phyloP scores from a whole-genome alignment of 2,329 filamentous ascomycete species.

The Thelonectria olida region DNA sequence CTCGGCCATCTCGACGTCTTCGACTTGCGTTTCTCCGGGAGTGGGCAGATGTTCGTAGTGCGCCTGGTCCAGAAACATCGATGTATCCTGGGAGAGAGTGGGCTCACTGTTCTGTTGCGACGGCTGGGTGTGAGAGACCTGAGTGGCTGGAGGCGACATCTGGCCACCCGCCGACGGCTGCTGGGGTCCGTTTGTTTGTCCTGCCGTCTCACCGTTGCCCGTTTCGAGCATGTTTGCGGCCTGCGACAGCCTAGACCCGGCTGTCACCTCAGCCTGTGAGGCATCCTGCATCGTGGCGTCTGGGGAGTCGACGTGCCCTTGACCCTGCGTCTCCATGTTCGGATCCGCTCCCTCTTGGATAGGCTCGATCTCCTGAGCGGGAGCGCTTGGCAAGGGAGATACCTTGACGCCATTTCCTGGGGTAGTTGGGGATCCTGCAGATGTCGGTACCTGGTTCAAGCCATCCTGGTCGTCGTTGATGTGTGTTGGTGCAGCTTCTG shows the following conservation, averaged over 20 bases:
- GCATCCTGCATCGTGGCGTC: conserved; percentile 30
- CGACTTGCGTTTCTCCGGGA: conserved; percentile 34
- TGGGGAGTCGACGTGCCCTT: conserved; percentile 14
- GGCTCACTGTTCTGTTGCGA: conserved; percentile 19
- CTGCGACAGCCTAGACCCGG: conserved; percentile 7
- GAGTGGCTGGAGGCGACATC: conserved; percentile 36
- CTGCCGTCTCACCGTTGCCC: neutral
- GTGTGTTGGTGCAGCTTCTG: conserved; percentile 2
- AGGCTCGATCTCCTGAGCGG: conserved; percentile 7
- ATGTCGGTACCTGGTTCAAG: conserved; percentile 9
- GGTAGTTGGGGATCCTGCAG: conserved; percentile 16
- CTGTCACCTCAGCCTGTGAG: conserved; percentile 12
- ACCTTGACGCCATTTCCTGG: conserved; percentile 17
- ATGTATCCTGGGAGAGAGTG: conserved; percentile 20
- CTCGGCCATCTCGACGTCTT: conserved; percentile 28
- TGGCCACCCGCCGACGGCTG: conserved; percentile 26
- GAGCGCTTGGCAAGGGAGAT: conserved; percentile 6
- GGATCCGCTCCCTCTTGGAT: conserved; percentile 6
- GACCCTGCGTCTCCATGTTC: conserved; percentile 7
- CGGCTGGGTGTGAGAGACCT: conserved; percentile 23
- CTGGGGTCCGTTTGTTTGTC: conserved; percentile 14
- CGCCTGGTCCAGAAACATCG: conserved; percentile 17
- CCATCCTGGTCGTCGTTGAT: conserved; percentile 9
- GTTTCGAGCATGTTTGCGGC: conserved; percentile 7
- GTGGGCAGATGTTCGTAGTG: conserved; percentile 31